Base-by-base conservation (phyloP, 805 yeast species). In the Ogataea paradorogensis region DNA sequence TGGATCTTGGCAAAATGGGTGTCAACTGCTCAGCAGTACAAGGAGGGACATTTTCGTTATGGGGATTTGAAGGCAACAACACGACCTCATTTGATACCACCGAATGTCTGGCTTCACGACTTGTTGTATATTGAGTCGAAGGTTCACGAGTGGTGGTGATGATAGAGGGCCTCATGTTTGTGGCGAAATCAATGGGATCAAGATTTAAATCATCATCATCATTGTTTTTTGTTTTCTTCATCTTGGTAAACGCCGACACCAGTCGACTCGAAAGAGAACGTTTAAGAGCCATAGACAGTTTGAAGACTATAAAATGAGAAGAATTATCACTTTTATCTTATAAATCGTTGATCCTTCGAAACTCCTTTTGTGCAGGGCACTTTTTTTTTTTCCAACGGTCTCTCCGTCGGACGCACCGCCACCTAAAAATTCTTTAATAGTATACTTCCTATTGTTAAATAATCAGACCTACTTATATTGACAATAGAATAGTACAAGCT, bases 21-120 rank as follows among this genome's bases (percentile, higher is more conserved):
- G 60, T 51, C 30, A 55, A 40, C 34, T 55, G 56, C 18, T 56
- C 61, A 2, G 58, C 38, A 10, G 58, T 47, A 40, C 58, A 56
- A 10, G 62, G 62, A 1, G 61, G 59, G 1, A 49, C 29, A 4
- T 50, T 47, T 35, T 55, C 54, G 32, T 59, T 62, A 5, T 45
- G 42, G 3, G 62, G 59, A 15, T 52, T 53, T 6, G 31, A 41
- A 7, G 65, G 65, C 10, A 60, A 43, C 18, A 60, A 35, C 3
- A 60, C 36, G 26, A 57, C 43, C n/a, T 53, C 48, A 16, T 25
- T 24, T 9, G 34, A 27, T 30, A 14, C 15, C 15, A 28, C 15
- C 2, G 40, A 31, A 9, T 18, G 11, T 24, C 30, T 15, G 13
- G 13, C 3, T 10, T 24, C 22, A 14, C 18, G 15, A 4, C 4